These are phyloP conservation scores for Ophiostoma populinum DNA, from an alignment of 2,329 filamentous ascomycete species.

Conservation along the genomic window DNA sequence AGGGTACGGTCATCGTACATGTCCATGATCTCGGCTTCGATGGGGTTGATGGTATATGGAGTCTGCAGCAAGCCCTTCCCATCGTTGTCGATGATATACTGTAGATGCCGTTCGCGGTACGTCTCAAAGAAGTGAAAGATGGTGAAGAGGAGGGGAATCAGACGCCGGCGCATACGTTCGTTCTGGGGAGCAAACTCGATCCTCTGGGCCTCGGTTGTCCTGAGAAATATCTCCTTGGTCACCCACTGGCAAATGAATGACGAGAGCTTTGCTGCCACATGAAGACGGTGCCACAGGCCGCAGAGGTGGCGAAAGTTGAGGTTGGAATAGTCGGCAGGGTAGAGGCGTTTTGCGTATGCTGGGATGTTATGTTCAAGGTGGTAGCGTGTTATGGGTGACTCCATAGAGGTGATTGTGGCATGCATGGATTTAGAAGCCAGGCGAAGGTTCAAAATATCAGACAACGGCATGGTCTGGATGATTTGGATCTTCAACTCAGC, in stretches of 20 bases:
- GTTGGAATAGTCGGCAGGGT: conserved; percentile 31
- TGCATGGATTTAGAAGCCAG: conserved; percentile 42
- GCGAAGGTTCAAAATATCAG: conserved; percentile 41
- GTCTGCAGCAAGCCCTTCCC: conserved; percentile 32
- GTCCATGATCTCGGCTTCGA: conserved; percentile 42
- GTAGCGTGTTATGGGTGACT: conserved; percentile 42
- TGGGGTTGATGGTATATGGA: conserved; percentile 44
- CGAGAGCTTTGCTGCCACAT: conserved; percentile 45
- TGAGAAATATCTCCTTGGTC: conserved; percentile 46
- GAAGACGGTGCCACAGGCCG: conserved; percentile 46
- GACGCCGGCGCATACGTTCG: conserved; percentile 45
- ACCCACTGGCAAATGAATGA: conserved; percentile 46
- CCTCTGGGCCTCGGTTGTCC: conserved; percentile 35
- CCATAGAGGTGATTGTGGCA: conserved; percentile 39
- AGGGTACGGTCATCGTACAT: conserved; percentile 49
- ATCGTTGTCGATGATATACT: conserved; percentile 34
- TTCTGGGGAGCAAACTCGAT: conserved; percentile 41
- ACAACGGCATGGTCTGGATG: conserved; percentile 40
- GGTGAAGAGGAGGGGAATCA: conserved; percentile 47
- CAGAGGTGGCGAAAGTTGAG: conserved; percentile 44
- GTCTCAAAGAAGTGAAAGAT: conserved; percentile 53
- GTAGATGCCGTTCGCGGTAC: conserved; percentile 40
- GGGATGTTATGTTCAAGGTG: conserved; percentile 43
- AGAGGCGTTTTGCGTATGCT: conserved; percentile 40
- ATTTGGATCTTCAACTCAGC: conserved; percentile 47